Evolutionary conservation across 2,329 filamentous ascomycete genomes (phyloP).

Genomic region (Ceratocystis alfenasii): DNA sequence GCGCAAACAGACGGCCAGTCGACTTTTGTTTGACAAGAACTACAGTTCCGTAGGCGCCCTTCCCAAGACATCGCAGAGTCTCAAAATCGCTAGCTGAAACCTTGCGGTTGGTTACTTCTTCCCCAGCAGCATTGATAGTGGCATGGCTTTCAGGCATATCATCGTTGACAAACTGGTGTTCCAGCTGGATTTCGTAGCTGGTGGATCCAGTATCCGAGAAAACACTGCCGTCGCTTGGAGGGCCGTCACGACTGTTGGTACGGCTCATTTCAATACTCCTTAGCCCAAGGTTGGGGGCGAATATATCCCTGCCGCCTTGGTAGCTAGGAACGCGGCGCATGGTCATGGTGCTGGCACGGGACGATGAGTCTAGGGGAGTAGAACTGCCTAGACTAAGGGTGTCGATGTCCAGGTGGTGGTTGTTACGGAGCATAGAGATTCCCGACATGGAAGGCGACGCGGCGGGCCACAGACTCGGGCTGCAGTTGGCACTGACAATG

Average conservation of each 20-base stretch:
- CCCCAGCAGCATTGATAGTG: conserved; percentile 29
- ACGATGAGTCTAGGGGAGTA: conserved; percentile 44
- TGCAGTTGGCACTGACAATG: conserved; percentile 52
- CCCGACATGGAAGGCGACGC: conserved; percentile 51
- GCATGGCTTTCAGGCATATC: conserved; percentile 26
- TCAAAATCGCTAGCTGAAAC: conserved; percentile 90
- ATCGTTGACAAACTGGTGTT: conserved; percentile 59
- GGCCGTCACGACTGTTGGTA: conserved; percentile 44
- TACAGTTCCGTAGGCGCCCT: conserved; percentile 92
- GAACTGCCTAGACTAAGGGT: conserved; percentile 7
- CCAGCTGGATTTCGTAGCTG: conserved; percentile 74
- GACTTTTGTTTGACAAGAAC: conserved; percentile 78
- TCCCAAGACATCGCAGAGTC: conserved; percentile 80
- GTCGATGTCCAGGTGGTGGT: conserved; percentile 60
- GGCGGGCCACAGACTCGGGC: conserved; percentile 43
- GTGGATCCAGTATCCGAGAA: conserved; percentile 57
- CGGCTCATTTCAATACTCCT: conserved; percentile 47
- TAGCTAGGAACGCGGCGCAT: conserved; percentile 21
- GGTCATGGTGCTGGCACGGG: conserved; percentile 42
- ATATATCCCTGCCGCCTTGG: conserved; percentile 11
- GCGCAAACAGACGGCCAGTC: conserved; percentile 83
- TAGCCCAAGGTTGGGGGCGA: conserved; percentile 36
- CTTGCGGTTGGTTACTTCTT: conserved; percentile 44
- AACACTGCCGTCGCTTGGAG: conserved; percentile 42
- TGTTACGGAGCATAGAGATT: conserved; percentile 69